phyloP scores from a whole-genome alignment of 139 green algal species.

The Edaphochlamys debaryana region DNA sequence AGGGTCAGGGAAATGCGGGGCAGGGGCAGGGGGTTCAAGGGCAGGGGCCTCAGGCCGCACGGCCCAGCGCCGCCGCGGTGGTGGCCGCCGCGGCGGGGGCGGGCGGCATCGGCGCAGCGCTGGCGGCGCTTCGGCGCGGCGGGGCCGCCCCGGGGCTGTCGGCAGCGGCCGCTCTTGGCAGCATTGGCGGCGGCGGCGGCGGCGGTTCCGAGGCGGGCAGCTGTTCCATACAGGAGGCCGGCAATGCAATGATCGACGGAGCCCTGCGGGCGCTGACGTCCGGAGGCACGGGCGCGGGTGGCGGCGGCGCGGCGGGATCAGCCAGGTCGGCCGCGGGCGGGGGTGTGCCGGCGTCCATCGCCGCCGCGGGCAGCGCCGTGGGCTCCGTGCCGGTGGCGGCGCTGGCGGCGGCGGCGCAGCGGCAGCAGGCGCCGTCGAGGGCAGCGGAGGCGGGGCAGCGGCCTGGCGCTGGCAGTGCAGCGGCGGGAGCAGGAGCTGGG shows the following conservation, averaged over 20 bases:
- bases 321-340: too few species aligned
- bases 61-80: background rate
- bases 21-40: background rate
- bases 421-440: conserved; percentile 1
- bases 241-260: conserved; percentile 22
- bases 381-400: background rate
- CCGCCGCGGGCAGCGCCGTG: background rate
- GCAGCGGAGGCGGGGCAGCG: too few species aligned
- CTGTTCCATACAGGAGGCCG: conserved; percentile 2
- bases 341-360: background rate
- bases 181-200: background rate
- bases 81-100: background rate
- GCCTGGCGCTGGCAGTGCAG: background rate
- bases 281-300: background rate
- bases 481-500: background rate
- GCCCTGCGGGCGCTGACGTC: conserved; percentile 12
- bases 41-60: background rate
- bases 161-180: too few species aligned
- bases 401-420: background rate
- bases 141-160: too few species aligned
- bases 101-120: background rate
- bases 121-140: too few species aligned
- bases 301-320: too few species aligned
- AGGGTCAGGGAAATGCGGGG: background rate
- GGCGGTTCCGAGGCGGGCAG: background rate